These are phyloP conservation scores for Aspergillus sparsus DNA, from an alignment of 495 filamentous ascomycete species.

Conservation along the genomic window DNA sequence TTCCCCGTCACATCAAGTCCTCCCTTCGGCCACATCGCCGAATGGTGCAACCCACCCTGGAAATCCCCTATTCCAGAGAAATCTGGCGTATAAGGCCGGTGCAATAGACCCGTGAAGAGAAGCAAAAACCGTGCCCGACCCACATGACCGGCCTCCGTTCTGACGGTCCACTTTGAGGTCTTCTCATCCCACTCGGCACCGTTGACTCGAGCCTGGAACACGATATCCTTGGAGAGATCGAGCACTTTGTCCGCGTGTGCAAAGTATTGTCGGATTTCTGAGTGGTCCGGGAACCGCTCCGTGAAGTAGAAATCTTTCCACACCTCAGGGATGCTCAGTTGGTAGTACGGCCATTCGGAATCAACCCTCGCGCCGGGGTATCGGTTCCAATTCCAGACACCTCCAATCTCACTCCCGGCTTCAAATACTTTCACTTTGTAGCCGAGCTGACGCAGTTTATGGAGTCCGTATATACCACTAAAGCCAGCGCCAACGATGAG, in stretches of 20 bases:
- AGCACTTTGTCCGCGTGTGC: constrained; percentile 53
- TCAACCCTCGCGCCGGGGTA: constrained; percentile 56
- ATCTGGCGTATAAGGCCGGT: constrained; percentile 18
- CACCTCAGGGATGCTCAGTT: constrained; percentile 50
- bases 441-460: constrained; percentile 39
- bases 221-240: constrained; percentile 51
- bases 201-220: constrained; percentile 52
- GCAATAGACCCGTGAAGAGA: constrained; percentile 1
- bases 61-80: constrained; percentile 23
- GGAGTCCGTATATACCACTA: constrained; percentile 36
- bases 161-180: constrained; percentile 44
- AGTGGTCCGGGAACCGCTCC: constrained; percentile 49
- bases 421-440: constrained; percentile 46
- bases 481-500: constrained; percentile 33
- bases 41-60: constrained; percentile 22
- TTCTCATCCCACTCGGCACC: constrained; percentile 30
- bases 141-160: not conserved
- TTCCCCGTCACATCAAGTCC: constrained; percentile 24
- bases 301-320: constrained; percentile 56
- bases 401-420: constrained; percentile 47
- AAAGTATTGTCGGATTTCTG: constrained; percentile 57
- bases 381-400: constrained; percentile 55
- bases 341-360: constrained; percentile 52
- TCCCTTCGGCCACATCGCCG: constrained; percentile 24
- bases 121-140: not conserved